Percentiles rank a stretch among this genome's conserved stretches.
These are phyloP conservation scores for Backusella liffmaniae DNA, from an alignment of 192 early-diverging fungal species.

Conservation along the genomic window DNA sequence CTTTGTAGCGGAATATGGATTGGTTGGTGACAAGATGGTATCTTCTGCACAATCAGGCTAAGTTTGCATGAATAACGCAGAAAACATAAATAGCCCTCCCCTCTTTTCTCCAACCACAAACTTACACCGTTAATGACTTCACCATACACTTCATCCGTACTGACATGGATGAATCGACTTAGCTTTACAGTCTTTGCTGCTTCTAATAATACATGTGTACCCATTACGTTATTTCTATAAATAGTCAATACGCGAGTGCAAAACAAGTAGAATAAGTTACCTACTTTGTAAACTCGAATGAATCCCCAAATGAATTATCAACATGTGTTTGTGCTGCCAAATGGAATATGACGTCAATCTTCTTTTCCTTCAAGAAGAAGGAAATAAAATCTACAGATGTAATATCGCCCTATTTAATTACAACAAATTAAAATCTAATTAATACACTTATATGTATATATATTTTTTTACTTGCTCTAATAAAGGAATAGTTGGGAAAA, in stretches of 20 bases:
- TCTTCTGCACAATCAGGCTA: constrained; percentile 68
- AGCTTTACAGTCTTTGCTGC: constrained; percentile 53
- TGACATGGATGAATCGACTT: constrained; percentile 71
- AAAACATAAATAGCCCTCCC: neutral
- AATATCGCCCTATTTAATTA: constrained; percentile 58
- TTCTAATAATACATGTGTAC: constrained; percentile 80
- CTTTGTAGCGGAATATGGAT: constrained; percentile 85
- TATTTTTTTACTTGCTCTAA: constrained; percentile 47
- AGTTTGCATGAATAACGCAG: neutral
- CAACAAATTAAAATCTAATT: neutral
- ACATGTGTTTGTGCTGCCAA: constrained; percentile 84
- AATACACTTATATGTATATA: neutral
- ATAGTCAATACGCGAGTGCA: neutral
- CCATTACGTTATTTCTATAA: constrained; percentile 68
- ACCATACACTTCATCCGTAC: constrained; percentile 85
- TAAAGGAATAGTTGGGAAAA: constrained; percentile 60
- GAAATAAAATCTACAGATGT: constrained; percentile 61
- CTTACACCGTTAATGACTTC: constrained; percentile 58
- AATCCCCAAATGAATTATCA: constrained; percentile 83
- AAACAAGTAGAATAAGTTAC: neutral
- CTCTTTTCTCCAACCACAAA: neutral
- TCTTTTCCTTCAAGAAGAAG: constrained; percentile 61
- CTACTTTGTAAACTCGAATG: constrained; percentile 70
- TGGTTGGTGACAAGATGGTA: constrained; percentile 66
- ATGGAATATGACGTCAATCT: constrained; percentile 73